Percentiles rank a stretch among this genome's conserved stretches.
These are phyloP conservation scores for Aureobasidium sp. DNA, from an alignment of 2,329 filamentous ascomycete genomes.

Conservation along the genomic window DNA sequence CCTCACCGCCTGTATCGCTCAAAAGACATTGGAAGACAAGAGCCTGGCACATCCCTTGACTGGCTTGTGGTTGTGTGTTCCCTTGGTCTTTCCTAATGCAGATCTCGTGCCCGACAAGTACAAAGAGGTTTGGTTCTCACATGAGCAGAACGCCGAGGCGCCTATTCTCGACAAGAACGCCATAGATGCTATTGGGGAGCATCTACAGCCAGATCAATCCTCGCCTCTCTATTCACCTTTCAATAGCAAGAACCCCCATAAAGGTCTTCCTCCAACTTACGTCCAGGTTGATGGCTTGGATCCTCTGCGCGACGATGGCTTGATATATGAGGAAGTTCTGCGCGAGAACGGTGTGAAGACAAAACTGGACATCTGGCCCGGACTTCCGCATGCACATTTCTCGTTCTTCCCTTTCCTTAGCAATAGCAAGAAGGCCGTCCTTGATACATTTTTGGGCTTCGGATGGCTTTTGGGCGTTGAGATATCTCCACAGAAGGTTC, in stretches of 20 bases:
- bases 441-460: slow-evolving; percentile 29
- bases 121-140: slow-evolving; percentile 33
- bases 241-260: slow-evolving; percentile 27
- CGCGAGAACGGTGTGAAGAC: slow-evolving; percentile 40
- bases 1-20: slow-evolving; percentile 34
- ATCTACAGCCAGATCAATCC: slow-evolving; percentile 15
- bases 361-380: slow-evolving; percentile 37
- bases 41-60: slow-evolving; percentile 39
- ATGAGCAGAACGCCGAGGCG: slow-evolving; percentile 37
- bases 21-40: slow-evolving; percentile 35
- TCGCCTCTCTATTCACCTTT: slow-evolving; percentile 28
- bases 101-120: slow-evolving; percentile 35
- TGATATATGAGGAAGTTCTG: slow-evolving; percentile 47
- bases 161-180: slow-evolving; percentile 29
- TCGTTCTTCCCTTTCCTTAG: slow-evolving; percentile 29
- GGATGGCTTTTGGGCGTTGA: slow-evolving; percentile 31
- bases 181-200: slow-evolving; percentile 23
- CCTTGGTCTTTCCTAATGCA: slow-evolving; percentile 29
- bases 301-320: slow-evolving; percentile 45
- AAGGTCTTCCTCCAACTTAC: slow-evolving; percentile 40
- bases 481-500: slow-evolving; percentile 18
- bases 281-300: slow-evolving; percentile 48
- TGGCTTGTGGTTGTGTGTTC: slow-evolving; percentile 41
- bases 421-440: slow-evolving; percentile 23
- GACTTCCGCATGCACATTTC: slow-evolving; percentile 37